Conservation (phyloP, 192 early-diverging fungal species). For the Podochytrium sp. region DNA sequence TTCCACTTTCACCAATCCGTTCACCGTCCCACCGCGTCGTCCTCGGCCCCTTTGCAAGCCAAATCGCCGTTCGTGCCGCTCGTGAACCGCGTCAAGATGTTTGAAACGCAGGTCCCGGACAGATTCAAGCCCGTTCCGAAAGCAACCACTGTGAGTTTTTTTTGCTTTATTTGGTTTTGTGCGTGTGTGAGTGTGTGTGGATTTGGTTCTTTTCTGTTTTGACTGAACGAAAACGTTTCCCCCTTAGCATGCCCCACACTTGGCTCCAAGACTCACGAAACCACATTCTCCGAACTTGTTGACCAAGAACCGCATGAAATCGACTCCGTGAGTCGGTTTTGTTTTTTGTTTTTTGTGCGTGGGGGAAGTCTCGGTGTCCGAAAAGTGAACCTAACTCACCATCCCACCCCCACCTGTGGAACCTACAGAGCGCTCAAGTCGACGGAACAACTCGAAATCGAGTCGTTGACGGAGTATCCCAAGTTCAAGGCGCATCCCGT, state of each 20-base stretch:
- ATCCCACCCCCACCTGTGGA: background rate
- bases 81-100: slow-evolving; percentile 40
- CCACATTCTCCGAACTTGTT: slow-evolving; percentile 48
- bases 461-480: slow-evolving; percentile 42
- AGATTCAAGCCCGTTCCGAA: slow-evolving; percentile 30
- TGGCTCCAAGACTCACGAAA: slow-evolving; percentile 37
- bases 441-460: slow-evolving; percentile 35
- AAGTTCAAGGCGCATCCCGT: slow-evolving; percentile 54
- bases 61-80: slow-evolving; percentile 55
- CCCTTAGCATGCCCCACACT: background rate
- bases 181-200: too few relatives aligned
- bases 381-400: background rate
- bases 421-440: slow-evolving; percentile 27
- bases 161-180: too few relatives aligned
- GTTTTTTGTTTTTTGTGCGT: background rate
- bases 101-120: slow-evolving; percentile 37
- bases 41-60: background rate
- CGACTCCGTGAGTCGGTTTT: slow-evolving; percentile 33
- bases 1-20: slow-evolving; percentile 47
- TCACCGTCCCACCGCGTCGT: slow-evolving; percentile 1
- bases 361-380: background rate
- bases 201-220: too few relatives aligned
- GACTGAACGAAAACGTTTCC: background rate
- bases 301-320: slow-evolving; percentile 48
- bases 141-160: background rate